Percentiles rank a stretch among this genome's conserved stretches.
phyloP scores from a whole-genome alignment of 2,329 filamentous ascomycete genomes.

The Xylariales sp. region DNA sequence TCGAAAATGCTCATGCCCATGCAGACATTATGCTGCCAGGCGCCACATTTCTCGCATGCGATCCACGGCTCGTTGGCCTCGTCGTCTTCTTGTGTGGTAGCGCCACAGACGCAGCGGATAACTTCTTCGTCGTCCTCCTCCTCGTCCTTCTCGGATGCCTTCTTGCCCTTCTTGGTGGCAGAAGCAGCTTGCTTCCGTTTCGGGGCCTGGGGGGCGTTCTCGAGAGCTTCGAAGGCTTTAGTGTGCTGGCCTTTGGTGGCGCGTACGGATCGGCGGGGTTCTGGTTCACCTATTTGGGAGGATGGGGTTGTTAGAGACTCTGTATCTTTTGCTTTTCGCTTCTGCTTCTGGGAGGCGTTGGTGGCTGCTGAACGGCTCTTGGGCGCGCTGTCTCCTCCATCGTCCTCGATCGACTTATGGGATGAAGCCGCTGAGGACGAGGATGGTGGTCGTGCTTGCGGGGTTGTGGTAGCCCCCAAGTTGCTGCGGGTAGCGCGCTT shows the following conservation, averaged over 20 bases:
- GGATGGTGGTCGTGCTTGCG: conserved; percentile 1
- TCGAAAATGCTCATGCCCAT: conserved; percentile 79
- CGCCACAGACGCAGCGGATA: conserved; percentile 87
- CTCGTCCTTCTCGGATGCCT: conserved; percentile 42
- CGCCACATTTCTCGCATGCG: conserved; percentile 85
- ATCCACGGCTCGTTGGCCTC: conserved; percentile 84
- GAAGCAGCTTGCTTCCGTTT: conserved; percentile 37
- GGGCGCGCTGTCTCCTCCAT: conserved; percentile 2
- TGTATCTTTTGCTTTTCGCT: conserved; percentile 7
- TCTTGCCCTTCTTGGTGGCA: conserved; percentile 27
- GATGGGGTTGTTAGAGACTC: conserved; percentile 20
- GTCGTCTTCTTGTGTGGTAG: conserved; percentile 76
- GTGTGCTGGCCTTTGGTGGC: conserved; percentile 95
- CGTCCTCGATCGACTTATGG: conserved; percentile 7
- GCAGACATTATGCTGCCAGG: conserved; percentile 97
- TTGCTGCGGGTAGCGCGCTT: conserved; percentile 20
- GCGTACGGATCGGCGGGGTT: conserved; percentile 89
- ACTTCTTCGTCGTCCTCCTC: conserved; percentile 58
- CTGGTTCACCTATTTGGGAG: conserved; percentile 43
- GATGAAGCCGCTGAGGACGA: conserved; percentile 6
- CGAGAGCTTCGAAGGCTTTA: conserved; percentile 77
- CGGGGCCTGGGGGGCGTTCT: conserved; percentile 54
- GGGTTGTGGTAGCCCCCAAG: conserved; percentile 9
- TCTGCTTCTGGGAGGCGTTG: not conserved
- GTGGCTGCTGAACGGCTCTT: conserved; percentile 1